A percentile compares a stretch with the other conserved stretches of the same genome.
These are phyloP conservation scores for Lepiota venenata DNA, from an alignment of 768 basidiomycete genomes.

Conservation along the genomic window DNA sequence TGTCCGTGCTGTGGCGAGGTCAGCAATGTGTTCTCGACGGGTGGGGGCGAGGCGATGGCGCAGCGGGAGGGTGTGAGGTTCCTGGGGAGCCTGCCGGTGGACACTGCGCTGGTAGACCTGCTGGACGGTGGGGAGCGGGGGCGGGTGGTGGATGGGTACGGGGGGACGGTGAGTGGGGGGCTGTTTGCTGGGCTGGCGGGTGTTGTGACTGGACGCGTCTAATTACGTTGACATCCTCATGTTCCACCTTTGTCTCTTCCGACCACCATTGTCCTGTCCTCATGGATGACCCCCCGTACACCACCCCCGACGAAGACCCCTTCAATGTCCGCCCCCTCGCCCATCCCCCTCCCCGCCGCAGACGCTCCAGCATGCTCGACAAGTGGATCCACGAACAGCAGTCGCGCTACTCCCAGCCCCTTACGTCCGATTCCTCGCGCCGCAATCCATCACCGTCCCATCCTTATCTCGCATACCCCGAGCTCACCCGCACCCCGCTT, in stretches of 20 bases:
- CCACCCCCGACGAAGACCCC: slow-evolving; percentile 49
- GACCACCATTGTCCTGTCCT: background rate
- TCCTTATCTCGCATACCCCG: slow-evolving; percentile 42
- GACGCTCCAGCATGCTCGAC: slow-evolving; percentile 49
- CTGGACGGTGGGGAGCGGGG: slow-evolving; percentile 47
- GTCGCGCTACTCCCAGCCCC: background rate
- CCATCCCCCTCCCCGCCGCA: slow-evolving; percentile 29
- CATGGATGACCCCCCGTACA: slow-evolving; percentile 44
- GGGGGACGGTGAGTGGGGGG: slow-evolving; percentile 62
- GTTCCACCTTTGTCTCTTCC: background rate
- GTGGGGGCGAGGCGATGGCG: slow-evolving; percentile 90
- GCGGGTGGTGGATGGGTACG: slow-evolving; percentile 64
- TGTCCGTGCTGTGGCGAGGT: slow-evolving; percentile 97
- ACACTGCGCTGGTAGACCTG: slow-evolving; percentile 84
- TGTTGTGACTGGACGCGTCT: slow-evolving; percentile 14
- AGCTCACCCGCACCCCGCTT: slow-evolving; percentile 24
- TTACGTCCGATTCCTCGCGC: background rate
- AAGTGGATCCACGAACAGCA: slow-evolving; percentile 55
- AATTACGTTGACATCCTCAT: slow-evolving; percentile 15
- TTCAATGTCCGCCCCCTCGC: slow-evolving; percentile 37
- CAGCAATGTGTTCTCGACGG: slow-evolving; percentile 91
- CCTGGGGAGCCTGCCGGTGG: slow-evolving; percentile 89
- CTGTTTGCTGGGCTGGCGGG: slow-evolving; percentile 58
- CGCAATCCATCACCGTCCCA: slow-evolving; percentile 17
- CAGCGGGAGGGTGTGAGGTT: slow-evolving; percentile 68